phyloP scores from a whole-genome alignment of 2,329 filamentous ascomycete genomes.

The Madurella mycetomatis region DNA sequence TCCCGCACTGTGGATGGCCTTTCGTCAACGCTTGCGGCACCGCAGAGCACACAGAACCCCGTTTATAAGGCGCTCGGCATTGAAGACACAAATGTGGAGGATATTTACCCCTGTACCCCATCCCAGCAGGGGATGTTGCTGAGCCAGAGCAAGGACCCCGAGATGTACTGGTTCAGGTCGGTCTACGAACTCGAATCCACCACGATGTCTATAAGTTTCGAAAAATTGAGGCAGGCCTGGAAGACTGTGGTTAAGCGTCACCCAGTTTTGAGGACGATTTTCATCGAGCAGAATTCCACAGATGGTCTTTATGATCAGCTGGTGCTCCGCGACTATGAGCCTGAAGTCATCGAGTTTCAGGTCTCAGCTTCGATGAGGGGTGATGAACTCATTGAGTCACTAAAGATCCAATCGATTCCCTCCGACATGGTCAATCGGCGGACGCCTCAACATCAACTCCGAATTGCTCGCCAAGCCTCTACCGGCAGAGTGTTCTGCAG shows the following conservation, averaged over 20 bases:
- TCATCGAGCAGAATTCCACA: conserved; percentile 11
- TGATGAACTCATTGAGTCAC: not conserved
- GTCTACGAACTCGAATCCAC: conserved; percentile 4
- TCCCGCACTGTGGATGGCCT: not conserved
- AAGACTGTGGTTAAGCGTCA: conserved; percentile 11
- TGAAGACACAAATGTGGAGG: conserved; percentile 18
- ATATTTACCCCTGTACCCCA: conserved; percentile 30
- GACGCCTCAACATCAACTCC: conserved; percentile 8
- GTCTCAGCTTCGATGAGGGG: not conserved
- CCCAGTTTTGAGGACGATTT: conserved; percentile 10
- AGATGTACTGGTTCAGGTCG: conserved; percentile 9
- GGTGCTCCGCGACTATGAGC: conserved; percentile 7
- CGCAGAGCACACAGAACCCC: not conserved
- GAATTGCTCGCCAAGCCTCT: not conserved
- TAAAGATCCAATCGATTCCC: not conserved
- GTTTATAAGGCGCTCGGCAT: conserved; percentile 7
- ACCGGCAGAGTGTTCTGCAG: conserved; percentile 10
- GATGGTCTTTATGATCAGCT: conserved; percentile 14
- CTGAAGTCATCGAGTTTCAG: conserved; percentile 4
- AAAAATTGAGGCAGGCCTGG: conserved; percentile 6
- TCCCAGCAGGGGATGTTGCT: conserved; percentile 28
- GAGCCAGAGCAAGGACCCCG: conserved; percentile 8
- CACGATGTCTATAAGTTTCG: not conserved
- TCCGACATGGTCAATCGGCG: conserved; percentile 3
- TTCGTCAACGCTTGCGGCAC: not conserved